Evolutionary conservation across 345 rosid genomes (phyloP).

Genomic region (Citrus mangshanensis): DNA sequence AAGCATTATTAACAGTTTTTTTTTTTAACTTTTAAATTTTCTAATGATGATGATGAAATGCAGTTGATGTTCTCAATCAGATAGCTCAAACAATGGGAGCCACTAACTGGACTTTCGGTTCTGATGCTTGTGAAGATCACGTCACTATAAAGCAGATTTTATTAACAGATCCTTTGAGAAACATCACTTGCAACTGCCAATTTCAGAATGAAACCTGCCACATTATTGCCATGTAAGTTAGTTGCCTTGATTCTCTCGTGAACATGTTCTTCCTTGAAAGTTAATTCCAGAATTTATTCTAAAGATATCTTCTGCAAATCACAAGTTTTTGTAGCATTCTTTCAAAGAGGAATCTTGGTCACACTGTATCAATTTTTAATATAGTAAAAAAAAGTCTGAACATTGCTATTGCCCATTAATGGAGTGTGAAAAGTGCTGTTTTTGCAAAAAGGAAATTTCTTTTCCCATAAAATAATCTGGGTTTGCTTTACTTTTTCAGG

Average conservation of each 20-base stretch:
- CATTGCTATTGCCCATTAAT: neutral
- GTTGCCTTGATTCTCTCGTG: neutral
- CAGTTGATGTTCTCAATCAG: conserved; percentile 52
- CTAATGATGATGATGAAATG: neutral
- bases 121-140: conserved; percentile 34
- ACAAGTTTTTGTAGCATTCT: no score
- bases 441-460: neutral
- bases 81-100: conserved; percentile 48
- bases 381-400: neutral
- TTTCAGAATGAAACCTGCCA: conserved; percentile 38
- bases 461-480: neutral
- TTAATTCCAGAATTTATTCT: neutral
- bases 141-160: conserved; percentile 17
- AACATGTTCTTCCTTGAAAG: neutral
- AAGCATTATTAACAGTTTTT: neutral
- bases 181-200: conserved; percentile 32
- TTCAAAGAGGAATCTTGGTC: neutral
- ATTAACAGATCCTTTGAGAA: conserved; percentile 16
- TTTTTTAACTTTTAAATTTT: no score
- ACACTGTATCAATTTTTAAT: neutral
- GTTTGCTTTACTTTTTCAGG: conserved; percentile 29
- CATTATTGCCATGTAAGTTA: conserved; percentile 27
- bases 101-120: conserved; percentile 46
- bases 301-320: no score
- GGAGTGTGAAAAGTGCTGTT: neutral